These are phyloP conservation scores for Aspergillus diversus DNA, from an alignment of 495 filamentous ascomycete genomes.

Conservation along the genomic window DNA sequence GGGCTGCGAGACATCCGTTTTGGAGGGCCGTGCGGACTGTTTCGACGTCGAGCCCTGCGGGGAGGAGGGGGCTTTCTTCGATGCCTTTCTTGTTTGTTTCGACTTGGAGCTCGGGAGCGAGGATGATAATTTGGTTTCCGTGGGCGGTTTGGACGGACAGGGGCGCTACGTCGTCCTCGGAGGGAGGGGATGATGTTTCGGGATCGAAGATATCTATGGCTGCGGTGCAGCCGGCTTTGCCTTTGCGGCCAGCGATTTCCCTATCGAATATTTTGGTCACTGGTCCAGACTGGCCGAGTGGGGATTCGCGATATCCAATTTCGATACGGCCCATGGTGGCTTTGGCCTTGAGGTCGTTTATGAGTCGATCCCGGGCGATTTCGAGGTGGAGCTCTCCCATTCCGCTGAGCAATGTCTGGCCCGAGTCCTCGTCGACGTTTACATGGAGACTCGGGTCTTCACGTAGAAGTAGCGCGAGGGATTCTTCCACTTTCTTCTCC, in stretches of 20 bases:
- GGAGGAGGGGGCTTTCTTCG: constrained; percentile 50
- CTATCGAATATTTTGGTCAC: constrained; percentile 72
- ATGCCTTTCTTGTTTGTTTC: constrained; percentile 40
- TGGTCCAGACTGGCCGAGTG: constrained; percentile 54
- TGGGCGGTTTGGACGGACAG: constrained; percentile 39
- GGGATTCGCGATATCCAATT: constrained; percentile 89
- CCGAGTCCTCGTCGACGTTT: constrained; percentile 83
- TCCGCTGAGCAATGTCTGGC: constrained; percentile 88
- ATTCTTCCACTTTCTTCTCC: constrained; percentile 76
- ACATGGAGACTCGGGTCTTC: constrained; percentile 96
- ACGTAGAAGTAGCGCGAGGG: constrained; percentile 73
- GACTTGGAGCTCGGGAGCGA: constrained; percentile 46
- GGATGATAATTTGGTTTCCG: constrained; percentile 65
- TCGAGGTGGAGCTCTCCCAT: constrained; percentile 99
- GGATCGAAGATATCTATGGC: constrained; percentile 61
- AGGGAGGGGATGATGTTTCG: constrained; percentile 24
- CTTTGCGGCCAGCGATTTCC: constrained; percentile 76
- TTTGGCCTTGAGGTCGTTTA: constrained; percentile 86
- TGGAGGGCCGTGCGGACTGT: constrained; percentile 65
- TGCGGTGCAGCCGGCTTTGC: constrained; percentile 75
- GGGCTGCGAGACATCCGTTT: constrained; percentile 81
- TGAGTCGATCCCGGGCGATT: constrained; percentile 84
- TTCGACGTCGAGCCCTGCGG: constrained; percentile 59
- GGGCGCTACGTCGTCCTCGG: constrained; percentile 30
- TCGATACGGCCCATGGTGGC: constrained; percentile 91